Evolutionary conservation across 768 basidiomycete species (phyloP).

Genomic region (Termitomyces sp.): DNA sequence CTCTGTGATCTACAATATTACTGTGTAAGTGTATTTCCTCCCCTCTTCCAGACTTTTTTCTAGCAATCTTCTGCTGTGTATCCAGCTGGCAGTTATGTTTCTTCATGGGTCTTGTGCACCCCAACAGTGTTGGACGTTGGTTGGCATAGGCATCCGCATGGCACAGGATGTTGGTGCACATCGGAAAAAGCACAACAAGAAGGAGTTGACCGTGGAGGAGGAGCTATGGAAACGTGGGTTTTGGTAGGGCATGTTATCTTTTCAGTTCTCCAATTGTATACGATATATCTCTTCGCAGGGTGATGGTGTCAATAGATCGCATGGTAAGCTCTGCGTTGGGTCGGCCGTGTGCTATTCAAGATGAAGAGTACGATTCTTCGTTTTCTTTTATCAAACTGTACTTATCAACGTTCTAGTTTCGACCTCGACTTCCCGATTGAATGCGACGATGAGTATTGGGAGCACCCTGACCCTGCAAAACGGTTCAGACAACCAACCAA

Average conservation of each 20-base stretch:
- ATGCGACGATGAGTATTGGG: slow-evolving; percentile 77
- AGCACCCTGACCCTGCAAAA: slow-evolving; percentile 45
- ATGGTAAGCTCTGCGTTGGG: slow-evolving; percentile 51
- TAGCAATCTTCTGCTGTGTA: not conserved
- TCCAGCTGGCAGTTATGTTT: slow-evolving; percentile 47
- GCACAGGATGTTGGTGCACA: slow-evolving; percentile 81
- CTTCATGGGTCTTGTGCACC: slow-evolving; percentile 54
- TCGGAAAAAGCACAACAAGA: slow-evolving; percentile 27
- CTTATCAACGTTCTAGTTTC: slow-evolving; percentile 38
- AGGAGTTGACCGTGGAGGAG: slow-evolving; percentile 42
- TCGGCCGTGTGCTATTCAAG: slow-evolving; percentile 71
- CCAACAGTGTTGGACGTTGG: slow-evolving; percentile 62
- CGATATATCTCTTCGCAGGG: slow-evolving; percentile 29
- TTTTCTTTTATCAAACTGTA: slow-evolving; percentile 1
- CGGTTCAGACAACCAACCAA: slow-evolving; percentile 67
- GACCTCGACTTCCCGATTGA: slow-evolving; percentile 64
- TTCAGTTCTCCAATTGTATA: slow-evolving; percentile 10
- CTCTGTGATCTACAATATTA: slow-evolving; percentile 75
- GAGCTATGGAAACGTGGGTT: slow-evolving; percentile 75
- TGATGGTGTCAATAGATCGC: slow-evolving; percentile 48
- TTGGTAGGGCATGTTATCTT: slow-evolving; percentile 31
- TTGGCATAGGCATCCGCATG: slow-evolving; percentile 66
- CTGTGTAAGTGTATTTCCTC: slow-evolving; percentile 29
- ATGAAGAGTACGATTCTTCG: slow-evolving; percentile 58
- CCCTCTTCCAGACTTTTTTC: not conserved